Conservation (phyloP, 345 rosid genomes). For the Brassica juncea region DNA sequence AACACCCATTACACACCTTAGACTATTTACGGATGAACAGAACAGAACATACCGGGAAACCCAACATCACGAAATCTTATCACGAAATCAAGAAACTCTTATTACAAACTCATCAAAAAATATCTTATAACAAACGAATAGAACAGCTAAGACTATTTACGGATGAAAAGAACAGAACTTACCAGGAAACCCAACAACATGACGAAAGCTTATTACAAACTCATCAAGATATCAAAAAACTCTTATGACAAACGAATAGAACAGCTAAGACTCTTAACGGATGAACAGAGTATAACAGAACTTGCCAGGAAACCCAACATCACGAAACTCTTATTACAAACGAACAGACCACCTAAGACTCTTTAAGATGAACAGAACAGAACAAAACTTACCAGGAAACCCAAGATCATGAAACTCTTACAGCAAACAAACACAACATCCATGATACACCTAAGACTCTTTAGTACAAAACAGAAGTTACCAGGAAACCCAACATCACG, state of each 20-base stretch:
- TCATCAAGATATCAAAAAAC: not conserved
- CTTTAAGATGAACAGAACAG: too few species aligned
- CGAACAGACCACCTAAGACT: too few species aligned
- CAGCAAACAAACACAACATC: not conserved
- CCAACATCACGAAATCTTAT: not conserved
- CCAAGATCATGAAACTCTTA: too few species aligned
- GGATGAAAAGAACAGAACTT: not conserved
- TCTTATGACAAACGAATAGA: not conserved
- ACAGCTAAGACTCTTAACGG: not conserved
- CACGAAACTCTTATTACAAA: constrained; percentile 41
- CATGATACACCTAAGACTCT: not conserved
- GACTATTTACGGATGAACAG: not conserved
- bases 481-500: not conserved
- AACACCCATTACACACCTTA: not conserved
- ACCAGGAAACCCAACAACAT: not conserved
- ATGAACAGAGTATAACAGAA: not conserved
- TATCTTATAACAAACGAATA: not conserved
- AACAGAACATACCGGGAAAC: not conserved
- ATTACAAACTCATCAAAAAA: not conserved
- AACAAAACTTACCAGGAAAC: too few species aligned
- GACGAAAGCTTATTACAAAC: not conserved
- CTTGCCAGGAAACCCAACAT: constrained; percentile 91
- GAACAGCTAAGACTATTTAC: not conserved
- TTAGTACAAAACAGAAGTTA: not conserved
- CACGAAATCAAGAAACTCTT: not conserved